phyloP scores from a whole-genome alignment of 176 grass and related monocot genomes.

The Musa itinerans region DNA sequence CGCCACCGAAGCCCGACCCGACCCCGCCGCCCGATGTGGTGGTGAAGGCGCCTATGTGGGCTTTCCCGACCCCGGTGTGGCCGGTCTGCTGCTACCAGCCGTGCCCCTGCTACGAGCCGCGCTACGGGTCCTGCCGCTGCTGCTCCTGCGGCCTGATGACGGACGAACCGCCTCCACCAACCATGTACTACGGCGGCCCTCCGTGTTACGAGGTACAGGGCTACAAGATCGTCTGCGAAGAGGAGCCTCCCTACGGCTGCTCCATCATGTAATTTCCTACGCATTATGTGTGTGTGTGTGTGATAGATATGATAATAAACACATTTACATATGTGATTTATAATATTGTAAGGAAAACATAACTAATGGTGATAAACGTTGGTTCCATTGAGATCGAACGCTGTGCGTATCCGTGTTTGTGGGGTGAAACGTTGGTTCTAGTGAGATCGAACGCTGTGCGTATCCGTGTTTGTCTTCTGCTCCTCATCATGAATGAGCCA shows the following conservation, averaged over 20 bases:
- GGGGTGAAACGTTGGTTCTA: too few relatives aligned
- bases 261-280: slow-evolving; percentile 32
- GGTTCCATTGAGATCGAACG: too few relatives aligned
- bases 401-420: too few relatives aligned
- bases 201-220: slow-evolving; percentile 28
- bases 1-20: not conserved
- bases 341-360: too few relatives aligned
- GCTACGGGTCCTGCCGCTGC: slow-evolving; percentile 35
- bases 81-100: slow-evolving; percentile 27
- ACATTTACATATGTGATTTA: too few relatives aligned
- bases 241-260: slow-evolving; percentile 31
- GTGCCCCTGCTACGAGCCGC: slow-evolving; percentile 42
- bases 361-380: too few relatives aligned
- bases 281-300: too few relatives aligned
- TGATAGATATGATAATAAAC: too few relatives aligned
- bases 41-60: slow-evolving; percentile 21
- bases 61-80: not conserved
- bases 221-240: slow-evolving; percentile 43
- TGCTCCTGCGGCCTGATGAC: slow-evolving; percentile 13
- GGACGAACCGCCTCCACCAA: not conserved
- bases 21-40: slow-evolving; percentile 32
- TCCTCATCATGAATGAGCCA: too few relatives aligned
- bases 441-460: too few relatives aligned
- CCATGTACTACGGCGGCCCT: slow-evolving; percentile 29
- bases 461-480: too few relatives aligned